These are phyloP conservation scores for Cladophialophora bantiana DNA, from an alignment of 2,329 filamentous ascomycete species.

Conservation along the genomic window DNA sequence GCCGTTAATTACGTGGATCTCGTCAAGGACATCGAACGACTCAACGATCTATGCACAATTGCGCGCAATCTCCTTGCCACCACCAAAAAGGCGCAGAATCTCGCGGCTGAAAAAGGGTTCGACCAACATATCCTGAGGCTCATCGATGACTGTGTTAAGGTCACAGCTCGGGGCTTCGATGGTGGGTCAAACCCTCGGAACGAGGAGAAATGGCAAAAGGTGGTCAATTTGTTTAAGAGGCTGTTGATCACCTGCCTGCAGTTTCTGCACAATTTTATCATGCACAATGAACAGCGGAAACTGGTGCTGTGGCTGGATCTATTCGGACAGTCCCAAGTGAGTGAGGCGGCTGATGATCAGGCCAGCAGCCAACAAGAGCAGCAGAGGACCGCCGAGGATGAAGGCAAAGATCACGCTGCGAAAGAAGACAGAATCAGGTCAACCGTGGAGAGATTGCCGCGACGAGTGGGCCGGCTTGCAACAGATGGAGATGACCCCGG, in stretches of 20 bases:
- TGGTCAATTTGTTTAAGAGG: constrained; percentile 71
- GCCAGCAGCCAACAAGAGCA: constrained; percentile 15
- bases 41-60: constrained; percentile 68
- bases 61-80: constrained; percentile 68
- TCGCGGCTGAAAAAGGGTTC: constrained; percentile 66
- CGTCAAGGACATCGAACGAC: constrained; percentile 67
- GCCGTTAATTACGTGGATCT: constrained; percentile 65
- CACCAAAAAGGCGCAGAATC: constrained; percentile 67
- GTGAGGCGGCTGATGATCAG: constrained; percentile 22
- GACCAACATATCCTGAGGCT: constrained; percentile 68
- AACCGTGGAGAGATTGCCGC: constrained; percentile 33
- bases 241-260: constrained; percentile 71
- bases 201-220: constrained; percentile 70
- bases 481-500: constrained; percentile 32
- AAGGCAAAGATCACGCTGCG: constrained; percentile 21
- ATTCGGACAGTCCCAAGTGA: constrained; percentile 59
- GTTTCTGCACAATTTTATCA: constrained; percentile 70
- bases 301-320: constrained; percentile 70
- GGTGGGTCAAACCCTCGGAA: constrained; percentile 66
- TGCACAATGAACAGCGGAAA: constrained; percentile 70
- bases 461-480: constrained; percentile 3
- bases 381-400: constrained; percentile 6
- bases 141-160: constrained; percentile 69
- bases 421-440: constrained; percentile 35
- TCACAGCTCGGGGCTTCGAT: constrained; percentile 70